Base-by-base conservation (phyloP, 495 filamentous ascomycete genomes). In the Friedmanniomyces endolithicus region DNA sequence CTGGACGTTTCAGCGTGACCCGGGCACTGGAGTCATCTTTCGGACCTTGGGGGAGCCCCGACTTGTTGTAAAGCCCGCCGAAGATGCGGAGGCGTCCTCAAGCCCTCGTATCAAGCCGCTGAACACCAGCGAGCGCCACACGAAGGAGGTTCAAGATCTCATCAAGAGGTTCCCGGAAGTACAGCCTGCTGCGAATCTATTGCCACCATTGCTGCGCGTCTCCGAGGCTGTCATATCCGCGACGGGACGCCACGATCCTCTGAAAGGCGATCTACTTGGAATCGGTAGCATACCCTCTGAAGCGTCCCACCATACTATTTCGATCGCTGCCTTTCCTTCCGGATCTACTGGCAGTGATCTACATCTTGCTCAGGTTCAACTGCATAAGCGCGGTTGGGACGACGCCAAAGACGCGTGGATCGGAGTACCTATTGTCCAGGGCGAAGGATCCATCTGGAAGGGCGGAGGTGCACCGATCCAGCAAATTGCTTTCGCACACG, bases 401-500 rank as follows among this genome's bases (percentile, higher is more conserved):
- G 61, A 64, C 16, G 55, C 71, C 19, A 67, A 66, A 16, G 63
- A 56, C 16, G 59, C 71, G 11, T 70, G 58, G 16, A 37, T 80
- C 14, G 58, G 64, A 31, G 60, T 76, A 0, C 57, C 56, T 1
- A 52, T 52, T 1, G 23, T 70, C 8, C 58, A 57, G 24, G 55
- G 61, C 11, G 60, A 67, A 14, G 75, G 84, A 14, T 65, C 64
- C 41, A 71, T 70, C 9, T 74, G 78, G 65, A 84, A 81, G 33
- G 76, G 75, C 19, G 73, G 72, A 48, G 74, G 75, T 11, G 72
- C 71, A 12, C 76, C 81, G 7, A 81, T 94, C 55, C 76, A 74
- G 40, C 78, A 86, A 62, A 68, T 95, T 27, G 78, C 77, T 59
- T 88, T 85, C 65, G 75, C 80, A 17, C 66, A 75, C 35, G 67